phyloP scores from a whole-genome alignment of 352 stramenopile species.

The Phytophthora rubi region DNA sequence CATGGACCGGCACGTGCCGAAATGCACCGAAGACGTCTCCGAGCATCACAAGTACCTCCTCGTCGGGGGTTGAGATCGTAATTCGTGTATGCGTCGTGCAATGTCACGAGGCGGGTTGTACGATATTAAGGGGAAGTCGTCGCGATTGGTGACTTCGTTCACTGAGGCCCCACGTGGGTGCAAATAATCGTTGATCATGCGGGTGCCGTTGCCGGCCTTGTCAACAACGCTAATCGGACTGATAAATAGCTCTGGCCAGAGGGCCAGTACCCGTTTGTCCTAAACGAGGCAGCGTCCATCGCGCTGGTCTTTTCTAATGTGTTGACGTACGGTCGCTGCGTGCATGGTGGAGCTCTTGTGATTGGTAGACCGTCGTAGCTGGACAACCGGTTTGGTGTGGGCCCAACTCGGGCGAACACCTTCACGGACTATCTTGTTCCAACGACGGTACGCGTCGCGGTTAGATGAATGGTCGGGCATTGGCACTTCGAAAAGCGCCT shows the following conservation, averaged over 20 bases:
- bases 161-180: slow-evolving; percentile 10
- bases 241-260: slow-evolving; percentile 14
- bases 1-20: slow-evolving; percentile 29
- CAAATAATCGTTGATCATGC: slow-evolving; percentile 24
- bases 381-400: neutral
- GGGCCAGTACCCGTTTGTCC: neutral
- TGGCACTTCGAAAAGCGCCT: neutral
- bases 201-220: neutral
- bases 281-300: slow-evolving; percentile 12
- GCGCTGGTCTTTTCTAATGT: slow-evolving; percentile 12
- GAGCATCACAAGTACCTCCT: slow-evolving; percentile 20
- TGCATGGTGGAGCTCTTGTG: neutral
- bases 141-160: slow-evolving; percentile 23
- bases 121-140: neutral
- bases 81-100: slow-evolving; percentile 13
- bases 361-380: neutral
- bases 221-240: slow-evolving; percentile 16
- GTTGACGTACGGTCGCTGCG: neutral
- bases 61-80: slow-evolving; percentile 2
- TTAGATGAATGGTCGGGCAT: neutral
- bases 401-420: slow-evolving; percentile 4
- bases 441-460: neutral
- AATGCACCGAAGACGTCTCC: slow-evolving; percentile 40
- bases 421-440: slow-evolving; percentile 12
- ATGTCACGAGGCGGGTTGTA: slow-evolving; percentile 33